phyloP scores from a whole-genome alignment of 306 rosid genomes.

The Trichosanthes truncata region DNA sequence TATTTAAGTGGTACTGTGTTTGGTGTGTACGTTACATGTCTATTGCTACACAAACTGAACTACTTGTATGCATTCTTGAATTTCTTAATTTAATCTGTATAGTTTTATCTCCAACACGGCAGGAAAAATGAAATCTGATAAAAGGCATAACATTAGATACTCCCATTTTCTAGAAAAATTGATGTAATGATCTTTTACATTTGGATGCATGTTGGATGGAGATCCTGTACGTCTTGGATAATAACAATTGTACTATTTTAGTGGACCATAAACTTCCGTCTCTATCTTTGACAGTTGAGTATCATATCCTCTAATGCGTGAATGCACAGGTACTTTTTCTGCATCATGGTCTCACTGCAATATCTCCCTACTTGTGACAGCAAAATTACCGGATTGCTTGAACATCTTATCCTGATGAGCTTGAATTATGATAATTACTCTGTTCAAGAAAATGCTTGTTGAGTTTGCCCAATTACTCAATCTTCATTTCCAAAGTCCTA shows the following conservation, averaged over 20 bases:
- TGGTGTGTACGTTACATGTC: not conserved
- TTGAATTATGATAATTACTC: not conserved
- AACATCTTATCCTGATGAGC: not conserved
- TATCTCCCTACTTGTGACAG: not conserved
- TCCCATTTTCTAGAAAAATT: not conserved
- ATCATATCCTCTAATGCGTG: not conserved
- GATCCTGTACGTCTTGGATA: not conserved
- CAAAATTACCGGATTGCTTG: not conserved
- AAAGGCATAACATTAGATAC: not conserved
- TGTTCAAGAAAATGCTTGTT: not conserved
- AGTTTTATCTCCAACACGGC: not conserved
- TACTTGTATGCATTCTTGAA: not conserved
- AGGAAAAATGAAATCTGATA: not conserved
- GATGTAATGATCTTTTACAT: not conserved
- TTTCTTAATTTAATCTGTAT: conserved; percentile 5
- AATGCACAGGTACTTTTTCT: not conserved
- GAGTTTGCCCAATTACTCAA: not conserved
- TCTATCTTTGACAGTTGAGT: not conserved
- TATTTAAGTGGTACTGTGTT: not conserved
- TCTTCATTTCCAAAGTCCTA: not conserved
- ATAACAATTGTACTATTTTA: not conserved
- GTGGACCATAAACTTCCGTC: not conserved
- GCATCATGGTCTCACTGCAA: not conserved
- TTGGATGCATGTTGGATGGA: not conserved
- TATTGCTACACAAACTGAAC: not conserved